A percentile compares a stretch with the other conserved stretches of the same genome.
Evolutionary conservation across 2,329 filamentous ascomycete species (phyloP).

Genomic region (Ophiostoma perfectum): DNA sequence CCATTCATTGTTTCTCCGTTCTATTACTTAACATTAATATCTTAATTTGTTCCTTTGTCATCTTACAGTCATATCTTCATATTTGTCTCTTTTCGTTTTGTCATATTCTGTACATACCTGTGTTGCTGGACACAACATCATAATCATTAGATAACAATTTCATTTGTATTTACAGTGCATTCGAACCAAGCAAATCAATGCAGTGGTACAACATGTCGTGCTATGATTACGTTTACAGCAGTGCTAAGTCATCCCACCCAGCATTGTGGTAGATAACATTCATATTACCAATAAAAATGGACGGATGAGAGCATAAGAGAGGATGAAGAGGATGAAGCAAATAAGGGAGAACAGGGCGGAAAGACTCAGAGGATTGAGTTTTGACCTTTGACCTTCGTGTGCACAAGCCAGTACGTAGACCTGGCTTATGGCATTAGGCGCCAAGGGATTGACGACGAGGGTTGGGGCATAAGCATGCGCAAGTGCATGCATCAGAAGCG

Average conservation of each 20-base stretch:
- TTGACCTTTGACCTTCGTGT: no score
- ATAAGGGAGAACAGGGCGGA: no score
- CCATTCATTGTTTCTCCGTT: background rate
- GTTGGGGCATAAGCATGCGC: background rate
- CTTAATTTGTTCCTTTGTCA: constrained; percentile 6
- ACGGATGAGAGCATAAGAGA: no score
- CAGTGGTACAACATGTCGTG: no score
- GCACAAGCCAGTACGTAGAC: background rate
- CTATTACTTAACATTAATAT: background rate
- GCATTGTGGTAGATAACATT: no score
- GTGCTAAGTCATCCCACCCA: no score
- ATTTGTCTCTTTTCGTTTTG: background rate
- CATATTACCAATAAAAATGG: no score
- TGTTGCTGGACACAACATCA: background rate
- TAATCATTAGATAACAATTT: background rate
- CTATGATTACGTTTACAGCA: no score
- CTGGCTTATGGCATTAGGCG: background rate
- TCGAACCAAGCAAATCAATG: no score
- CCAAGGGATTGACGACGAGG: constrained; percentile 7
- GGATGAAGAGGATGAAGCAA: background rate
- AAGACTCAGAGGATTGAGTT: no score
- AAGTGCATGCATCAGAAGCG: background rate
- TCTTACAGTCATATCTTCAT: background rate
- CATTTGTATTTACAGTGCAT: background rate
- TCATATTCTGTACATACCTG: background rate